These are phyloP conservation scores for Diaporthe citriasiana DNA, from an alignment of 2,329 filamentous ascomycete species.

Conservation along the genomic window DNA sequence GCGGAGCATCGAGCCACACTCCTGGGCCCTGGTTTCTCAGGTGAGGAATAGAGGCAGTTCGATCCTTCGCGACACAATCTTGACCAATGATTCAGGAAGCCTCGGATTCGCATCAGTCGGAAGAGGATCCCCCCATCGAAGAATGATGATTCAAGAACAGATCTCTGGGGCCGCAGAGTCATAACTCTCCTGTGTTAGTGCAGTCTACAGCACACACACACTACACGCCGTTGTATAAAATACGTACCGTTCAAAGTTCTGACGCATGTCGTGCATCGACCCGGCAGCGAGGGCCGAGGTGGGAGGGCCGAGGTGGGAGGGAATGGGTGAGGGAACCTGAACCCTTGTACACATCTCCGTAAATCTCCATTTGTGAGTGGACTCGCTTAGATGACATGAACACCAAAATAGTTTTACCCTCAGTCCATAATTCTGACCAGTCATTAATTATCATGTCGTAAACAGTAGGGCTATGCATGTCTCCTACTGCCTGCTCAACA, in stretches of 20 bases:
- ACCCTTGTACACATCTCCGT: slow-evolving; percentile 7
- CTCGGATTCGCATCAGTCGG: slow-evolving; percentile 3
- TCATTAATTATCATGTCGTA: slow-evolving; percentile 8
- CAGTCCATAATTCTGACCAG: slow-evolving; percentile 7
- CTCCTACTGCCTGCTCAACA: slow-evolving; percentile 15
- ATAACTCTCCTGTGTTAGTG: background rate
- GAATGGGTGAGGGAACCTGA: background rate
- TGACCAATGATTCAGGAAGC: background rate
- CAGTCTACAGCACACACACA: background rate
- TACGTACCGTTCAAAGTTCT: background rate
- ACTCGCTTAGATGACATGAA: background rate
- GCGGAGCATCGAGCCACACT: background rate
- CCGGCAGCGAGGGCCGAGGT: slow-evolving; percentile 30
- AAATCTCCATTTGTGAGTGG: slow-evolving; percentile 25
- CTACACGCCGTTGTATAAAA: background rate
- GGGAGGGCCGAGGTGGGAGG: background rate
- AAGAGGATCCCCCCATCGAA: slow-evolving; percentile 9
- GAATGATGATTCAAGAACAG: slow-evolving; percentile 18
- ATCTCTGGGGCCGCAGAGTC: slow-evolving; percentile 14
- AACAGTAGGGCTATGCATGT: background rate
- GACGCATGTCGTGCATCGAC: slow-evolving; percentile 16
- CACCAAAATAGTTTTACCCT: slow-evolving; percentile 20
- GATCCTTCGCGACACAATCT: background rate
- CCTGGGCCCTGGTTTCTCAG: background rate
- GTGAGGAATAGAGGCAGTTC: background rate